phyloP scores from a whole-genome alignment of 1,139 yeast genomes.

The Suhomyces choctaworum region DNA sequence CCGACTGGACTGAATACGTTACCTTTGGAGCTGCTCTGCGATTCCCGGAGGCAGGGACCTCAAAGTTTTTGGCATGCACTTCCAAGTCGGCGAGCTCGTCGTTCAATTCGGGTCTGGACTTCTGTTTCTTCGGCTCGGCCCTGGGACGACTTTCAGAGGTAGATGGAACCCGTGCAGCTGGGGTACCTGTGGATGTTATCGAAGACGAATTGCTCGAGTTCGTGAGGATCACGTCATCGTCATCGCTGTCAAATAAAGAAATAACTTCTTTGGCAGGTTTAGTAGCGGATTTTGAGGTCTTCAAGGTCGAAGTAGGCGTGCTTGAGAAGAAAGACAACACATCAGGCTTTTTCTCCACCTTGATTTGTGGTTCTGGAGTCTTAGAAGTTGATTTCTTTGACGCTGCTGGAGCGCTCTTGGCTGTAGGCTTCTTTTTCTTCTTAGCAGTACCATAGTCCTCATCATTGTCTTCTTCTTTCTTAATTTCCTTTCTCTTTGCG shows the following conservation, averaged over 20 bases:
- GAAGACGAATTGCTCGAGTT: constrained; percentile 5
- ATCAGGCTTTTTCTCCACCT: constrained; percentile 16
- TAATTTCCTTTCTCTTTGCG: constrained; percentile 20
- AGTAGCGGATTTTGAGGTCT: constrained; percentile 11
- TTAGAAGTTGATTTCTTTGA: constrained; percentile 5
- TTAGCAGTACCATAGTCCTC: constrained; percentile 16
- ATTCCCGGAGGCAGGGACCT: constrained; percentile 7
- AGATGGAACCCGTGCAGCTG: constrained; percentile 1
- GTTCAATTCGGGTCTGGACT: constrained; percentile 13
- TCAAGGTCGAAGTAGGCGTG: constrained; percentile 10
- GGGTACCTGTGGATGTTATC: constrained; percentile 4
- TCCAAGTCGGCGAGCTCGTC: constrained; percentile 28
- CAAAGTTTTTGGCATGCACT: constrained; percentile 14
- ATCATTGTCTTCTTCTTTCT: constrained; percentile 18
- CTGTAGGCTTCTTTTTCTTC: too few species aligned
- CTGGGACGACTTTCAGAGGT: constrained; percentile 1
- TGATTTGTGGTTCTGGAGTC: constrained; percentile 7
- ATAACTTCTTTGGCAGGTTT: constrained; percentile 13
- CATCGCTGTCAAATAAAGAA: constrained; percentile 37
- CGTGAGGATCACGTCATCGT: constrained; percentile 23
- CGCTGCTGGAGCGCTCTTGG: constrained; percentile 11
- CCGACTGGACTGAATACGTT: constrained; percentile 6
- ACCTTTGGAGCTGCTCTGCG: constrained; percentile 7
- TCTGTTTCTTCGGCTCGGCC: constrained; percentile 9
- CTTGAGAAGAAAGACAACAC: constrained; percentile 23